Conservation (phyloP, 371 early-diverging fungal species). For the Blakeslea trispora region DNA sequence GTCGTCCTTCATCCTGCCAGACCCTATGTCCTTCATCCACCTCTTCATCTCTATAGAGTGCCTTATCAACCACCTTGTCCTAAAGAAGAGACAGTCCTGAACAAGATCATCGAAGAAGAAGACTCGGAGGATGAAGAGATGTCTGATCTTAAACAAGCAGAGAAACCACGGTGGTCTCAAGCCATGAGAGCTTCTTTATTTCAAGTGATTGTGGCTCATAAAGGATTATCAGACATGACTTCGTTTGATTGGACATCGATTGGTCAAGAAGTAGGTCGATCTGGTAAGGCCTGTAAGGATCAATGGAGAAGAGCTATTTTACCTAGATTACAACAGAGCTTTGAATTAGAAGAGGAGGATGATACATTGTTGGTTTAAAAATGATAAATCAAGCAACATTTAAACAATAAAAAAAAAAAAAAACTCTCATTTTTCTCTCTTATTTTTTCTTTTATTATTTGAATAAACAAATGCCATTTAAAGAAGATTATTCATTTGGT, state of each 20-base stretch:
- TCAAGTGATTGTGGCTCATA: conserved; percentile 32
- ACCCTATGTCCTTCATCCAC: too few species aligned
- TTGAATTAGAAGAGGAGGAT: too few species aligned
- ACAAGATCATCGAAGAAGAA: background rate
- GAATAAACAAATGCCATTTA: too few species aligned
- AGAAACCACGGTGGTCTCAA: conserved; percentile 40
- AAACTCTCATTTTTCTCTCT: too few species aligned
- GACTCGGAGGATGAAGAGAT: background rate
- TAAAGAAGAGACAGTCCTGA: too few species aligned
- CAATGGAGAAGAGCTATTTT: conserved; percentile 48
- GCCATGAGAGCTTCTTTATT: conserved; percentile 24
- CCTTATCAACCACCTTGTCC: too few species aligned
- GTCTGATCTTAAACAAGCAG: background rate
- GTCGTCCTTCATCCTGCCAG: too few species aligned
- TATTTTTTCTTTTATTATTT: too few species aligned
- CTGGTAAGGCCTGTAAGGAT: conserved; percentile 47
- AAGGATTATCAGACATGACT: conserved; percentile 37
- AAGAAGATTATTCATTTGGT: too few species aligned
- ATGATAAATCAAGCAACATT: background rate
- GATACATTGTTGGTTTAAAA: too few species aligned
- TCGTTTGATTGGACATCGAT: conserved; percentile 40
- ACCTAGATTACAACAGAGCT: conserved; percentile 18
- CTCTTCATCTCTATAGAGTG: too few species aligned
- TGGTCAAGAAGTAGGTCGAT: conserved; percentile 24
- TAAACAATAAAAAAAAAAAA: too few species aligned